Percentiles rank a stretch among this genome's conserved stretches.
These are phyloP conservation scores for Hemileia vastatrix DNA, from an alignment of 1,284 basidiomycete genomes.

Conservation along the genomic window DNA sequence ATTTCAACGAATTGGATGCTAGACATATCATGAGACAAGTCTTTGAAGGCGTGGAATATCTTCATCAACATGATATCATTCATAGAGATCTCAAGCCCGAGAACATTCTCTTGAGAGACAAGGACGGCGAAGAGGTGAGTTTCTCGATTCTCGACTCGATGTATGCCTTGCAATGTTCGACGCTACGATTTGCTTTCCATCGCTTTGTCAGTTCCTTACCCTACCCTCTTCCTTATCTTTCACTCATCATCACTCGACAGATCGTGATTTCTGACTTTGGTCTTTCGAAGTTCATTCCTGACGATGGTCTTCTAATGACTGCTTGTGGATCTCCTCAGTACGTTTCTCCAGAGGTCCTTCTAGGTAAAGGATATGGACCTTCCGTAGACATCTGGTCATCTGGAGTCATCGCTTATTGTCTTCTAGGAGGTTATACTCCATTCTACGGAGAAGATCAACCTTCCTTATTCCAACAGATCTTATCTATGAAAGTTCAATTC, in stretches of 20 bases:
- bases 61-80: conserved; percentile 49
- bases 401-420: conserved; percentile 85
- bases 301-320: neutral
- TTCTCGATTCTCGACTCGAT: neutral
- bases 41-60: conserved; percentile 30
- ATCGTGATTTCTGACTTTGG: conserved; percentile 72
- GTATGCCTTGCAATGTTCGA: neutral
- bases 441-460: conserved; percentile 6
- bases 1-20: conserved; percentile 4
- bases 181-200: neutral
- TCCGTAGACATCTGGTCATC: conserved; percentile 98
- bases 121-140: conserved; percentile 43
- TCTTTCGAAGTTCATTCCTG: conserved; percentile 53
- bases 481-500: conserved; percentile 33
- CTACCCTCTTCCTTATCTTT: conserved; percentile 53
- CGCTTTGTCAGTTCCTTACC: conserved; percentile 51
- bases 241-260: neutral
- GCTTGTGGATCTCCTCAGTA: conserved; percentile 43
- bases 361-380: conserved; percentile 86
- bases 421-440: conserved; percentile 11
- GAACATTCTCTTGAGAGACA: conserved; percentile 64
- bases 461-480: conserved; percentile 37
- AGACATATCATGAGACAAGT: conserved; percentile 7
- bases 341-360: conserved; percentile 64
- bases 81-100: conserved; percentile 48